These are phyloP conservation scores for Rickenella mellea DNA, from an alignment of 768 basidiomycete species.

Conservation along the genomic window DNA sequence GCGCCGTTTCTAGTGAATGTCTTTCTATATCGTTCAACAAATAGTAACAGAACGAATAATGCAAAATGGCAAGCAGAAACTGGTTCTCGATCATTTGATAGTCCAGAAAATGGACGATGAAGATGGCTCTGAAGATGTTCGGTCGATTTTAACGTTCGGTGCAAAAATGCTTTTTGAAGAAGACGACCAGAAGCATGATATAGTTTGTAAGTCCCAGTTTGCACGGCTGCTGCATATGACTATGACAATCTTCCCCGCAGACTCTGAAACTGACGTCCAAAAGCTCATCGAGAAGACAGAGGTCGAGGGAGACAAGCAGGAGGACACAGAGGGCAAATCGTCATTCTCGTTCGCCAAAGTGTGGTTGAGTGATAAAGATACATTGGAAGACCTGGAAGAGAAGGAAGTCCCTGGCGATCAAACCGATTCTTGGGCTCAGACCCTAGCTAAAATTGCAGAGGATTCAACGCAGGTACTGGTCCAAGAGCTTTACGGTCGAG, in stretches of 20 bases:
- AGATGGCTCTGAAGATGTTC: slow-evolving; percentile 72
- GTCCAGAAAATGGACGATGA: slow-evolving; percentile 92
- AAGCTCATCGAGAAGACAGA: slow-evolving; percentile 83
- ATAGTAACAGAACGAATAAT: slow-evolving; percentile 68
- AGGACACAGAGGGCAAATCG: slow-evolving; percentile 35
- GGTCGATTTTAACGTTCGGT: slow-evolving; percentile 83
- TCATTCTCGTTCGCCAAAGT: slow-evolving; percentile 86
- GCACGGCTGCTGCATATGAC: not conserved
- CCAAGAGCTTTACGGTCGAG: slow-evolving; percentile 56
- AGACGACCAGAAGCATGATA: slow-evolving; percentile 48
- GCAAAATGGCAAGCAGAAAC: slow-evolving; percentile 90
- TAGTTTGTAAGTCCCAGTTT: slow-evolving; percentile 43
- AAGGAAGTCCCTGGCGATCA: slow-evolving; percentile 26
- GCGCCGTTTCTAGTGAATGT: slow-evolving; percentile 5
- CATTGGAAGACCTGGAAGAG: slow-evolving; percentile 50
- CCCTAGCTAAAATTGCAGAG: slow-evolving; percentile 41
- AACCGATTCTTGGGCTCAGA: slow-evolving; percentile 74
- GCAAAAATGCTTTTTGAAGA: slow-evolving; percentile 79
- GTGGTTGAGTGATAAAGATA: slow-evolving; percentile 76
- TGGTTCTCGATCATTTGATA: slow-evolving; percentile 89
- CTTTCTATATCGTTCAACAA: not conserved
- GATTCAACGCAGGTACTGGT: slow-evolving; percentile 36
- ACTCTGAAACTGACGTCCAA: slow-evolving; percentile 75
- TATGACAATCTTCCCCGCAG: slow-evolving; percentile 24
- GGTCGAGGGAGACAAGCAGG: slow-evolving; percentile 50